Evolutionary conservation across 1,284 basidiomycete species (phyloP).

Genomic region (Ustilago curta): DNA sequence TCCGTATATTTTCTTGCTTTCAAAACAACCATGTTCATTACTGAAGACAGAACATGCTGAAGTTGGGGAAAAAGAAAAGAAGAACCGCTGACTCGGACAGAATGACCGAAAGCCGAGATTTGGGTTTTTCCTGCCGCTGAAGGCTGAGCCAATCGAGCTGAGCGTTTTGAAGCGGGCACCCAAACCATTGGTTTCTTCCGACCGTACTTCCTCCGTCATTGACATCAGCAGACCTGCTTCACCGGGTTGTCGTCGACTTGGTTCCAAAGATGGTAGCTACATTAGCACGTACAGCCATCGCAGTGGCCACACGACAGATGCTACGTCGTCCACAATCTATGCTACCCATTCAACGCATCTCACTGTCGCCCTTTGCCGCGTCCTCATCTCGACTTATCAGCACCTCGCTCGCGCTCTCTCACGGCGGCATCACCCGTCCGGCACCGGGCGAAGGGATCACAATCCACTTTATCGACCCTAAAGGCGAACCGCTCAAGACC

Average conservation of each 20-base stretch:
- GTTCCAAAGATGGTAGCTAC: slow-evolving; percentile 5
- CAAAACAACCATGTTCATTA: neutral
- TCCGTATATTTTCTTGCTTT: neutral
- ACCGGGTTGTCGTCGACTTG: neutral
- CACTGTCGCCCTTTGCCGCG: neutral
- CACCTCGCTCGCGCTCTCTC: slow-evolving; percentile 38
- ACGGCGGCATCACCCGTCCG: slow-evolving; percentile 74
- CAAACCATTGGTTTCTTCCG: neutral
- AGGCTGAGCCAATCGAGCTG: slow-evolving; percentile 14
- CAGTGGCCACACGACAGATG: neutral
- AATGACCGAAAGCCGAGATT: slow-evolving; percentile 12
- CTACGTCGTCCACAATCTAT: neutral
- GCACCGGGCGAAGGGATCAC: slow-evolving; percentile 78
- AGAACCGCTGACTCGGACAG: neutral
- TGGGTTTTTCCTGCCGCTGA: neutral
- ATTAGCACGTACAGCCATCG: neutral
- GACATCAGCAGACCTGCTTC: neutral
- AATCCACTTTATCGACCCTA: slow-evolving; percentile 88
- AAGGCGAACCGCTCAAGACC: slow-evolving; percentile 84
- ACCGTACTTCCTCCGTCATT: neutral
- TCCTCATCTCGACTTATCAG: slow-evolving; percentile 11
- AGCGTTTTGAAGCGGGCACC: neutral
- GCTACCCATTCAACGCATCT: neutral
- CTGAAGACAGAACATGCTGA: neutral
- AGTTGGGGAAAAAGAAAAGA: neutral